These are phyloP conservation scores for Glycine tomentella DNA, from an alignment of 306 rosid species.

Conservation along the genomic window DNA sequence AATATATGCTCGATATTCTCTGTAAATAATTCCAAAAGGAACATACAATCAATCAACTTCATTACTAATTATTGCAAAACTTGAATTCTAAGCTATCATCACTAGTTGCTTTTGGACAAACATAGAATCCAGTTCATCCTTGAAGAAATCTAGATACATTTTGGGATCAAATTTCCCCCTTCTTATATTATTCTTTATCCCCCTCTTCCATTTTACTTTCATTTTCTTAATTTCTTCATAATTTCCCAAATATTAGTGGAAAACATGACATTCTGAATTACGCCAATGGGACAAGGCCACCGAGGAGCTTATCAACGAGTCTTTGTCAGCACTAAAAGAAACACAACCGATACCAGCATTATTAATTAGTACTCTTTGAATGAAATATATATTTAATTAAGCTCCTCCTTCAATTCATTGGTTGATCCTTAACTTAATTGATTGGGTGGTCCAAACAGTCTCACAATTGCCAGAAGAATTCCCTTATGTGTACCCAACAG, in stretches of 20 bases:
- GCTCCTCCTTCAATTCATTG: neutral
- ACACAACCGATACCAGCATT: neutral
- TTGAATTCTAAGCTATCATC: conserved; percentile 1
- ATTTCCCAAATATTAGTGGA: no score
- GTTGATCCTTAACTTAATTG: neutral
- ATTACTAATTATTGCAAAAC: conserved; percentile 14
- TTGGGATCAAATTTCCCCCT: neutral
- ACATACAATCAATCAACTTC: neutral
- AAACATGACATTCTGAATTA: neutral
- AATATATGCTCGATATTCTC: neutral
- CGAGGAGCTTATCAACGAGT: neutral
- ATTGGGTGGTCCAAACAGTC: neutral
- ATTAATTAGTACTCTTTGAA: neutral
- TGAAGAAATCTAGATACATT: neutral
- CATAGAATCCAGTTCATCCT: neutral
- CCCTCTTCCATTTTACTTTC: neutral
- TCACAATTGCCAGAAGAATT: neutral
- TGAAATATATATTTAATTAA: neutral
- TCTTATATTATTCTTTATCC: neutral
- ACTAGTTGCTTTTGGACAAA: neutral
- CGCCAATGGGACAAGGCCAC: neutral
- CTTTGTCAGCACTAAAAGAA: neutral
- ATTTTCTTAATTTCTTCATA: no score
- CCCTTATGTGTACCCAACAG: neutral
- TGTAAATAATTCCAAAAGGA: neutral